Base-by-base conservation (phyloP, 1,284 basidiomycete species). In the Fomes fomentarius region DNA sequence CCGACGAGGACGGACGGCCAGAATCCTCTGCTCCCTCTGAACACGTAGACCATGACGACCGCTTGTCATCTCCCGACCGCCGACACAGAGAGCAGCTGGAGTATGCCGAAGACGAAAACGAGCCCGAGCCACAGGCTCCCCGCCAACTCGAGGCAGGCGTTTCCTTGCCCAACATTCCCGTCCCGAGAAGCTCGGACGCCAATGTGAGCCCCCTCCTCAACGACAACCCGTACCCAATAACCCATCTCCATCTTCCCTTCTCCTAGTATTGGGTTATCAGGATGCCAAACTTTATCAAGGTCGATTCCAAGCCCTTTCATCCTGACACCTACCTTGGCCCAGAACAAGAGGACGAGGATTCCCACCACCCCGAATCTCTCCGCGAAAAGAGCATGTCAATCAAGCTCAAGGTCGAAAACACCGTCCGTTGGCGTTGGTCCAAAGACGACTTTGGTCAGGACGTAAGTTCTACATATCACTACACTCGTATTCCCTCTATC, bases 331-430 rank as follows among this genome's bases (percentile, higher is more conserved):
- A 93, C 70, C 76, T 87, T 52, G 90, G 89, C 17, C 89, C 90
- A 8, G 89, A 92, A 62, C 84, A 89, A 39, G 87, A 91, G 50
- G 85, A 90, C 17, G 86, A 90, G 42, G 83, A 85, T 35, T 71
- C 75, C 9, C 70, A 72, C 10, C 74, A 80, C 48, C 79, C 71
- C 33, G 85, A 83, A 60, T 82, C 71, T 26, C 68, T 82, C 44
- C 83, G 84, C 61, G 88, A 89, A 70, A 84, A 82, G 69, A 87
- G 84, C 58, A 88, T 90, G 84, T 78, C 84, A 31, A 86, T 93
- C 64, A 91, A 91, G 69, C 79, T 96, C 47, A 90, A 90, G 64
- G 91, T 94, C 10, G 91, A 94, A 75, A 95, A 95, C 69, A 94
- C 93, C 2, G 79, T 96, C 28, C 84, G 94, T 41, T 96, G 94